Percentiles rank a stretch among this genome's conserved stretches.
Evolutionary conservation across 2,329 filamentous ascomycete species (phyloP).

Genomic region (Thelonectria discophora): DNA sequence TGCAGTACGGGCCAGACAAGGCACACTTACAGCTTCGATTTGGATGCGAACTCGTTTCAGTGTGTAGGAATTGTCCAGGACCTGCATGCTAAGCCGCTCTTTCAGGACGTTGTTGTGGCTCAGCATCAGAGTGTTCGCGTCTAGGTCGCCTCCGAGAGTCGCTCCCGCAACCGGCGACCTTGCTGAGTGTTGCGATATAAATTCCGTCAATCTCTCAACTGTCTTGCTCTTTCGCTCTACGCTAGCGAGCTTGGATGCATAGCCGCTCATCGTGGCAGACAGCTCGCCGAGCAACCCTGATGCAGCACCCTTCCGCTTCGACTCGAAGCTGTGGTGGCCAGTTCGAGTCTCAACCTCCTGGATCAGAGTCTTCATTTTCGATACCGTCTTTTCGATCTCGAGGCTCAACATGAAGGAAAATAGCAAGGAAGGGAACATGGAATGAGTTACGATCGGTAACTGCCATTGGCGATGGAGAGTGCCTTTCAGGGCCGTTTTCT

Average conservation of each 20-base stretch:
- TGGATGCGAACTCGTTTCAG: constrained; percentile 52
- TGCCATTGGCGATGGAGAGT: constrained; percentile 43
- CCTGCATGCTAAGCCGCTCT: constrained; percentile 48
- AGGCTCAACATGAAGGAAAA: constrained; percentile 46
- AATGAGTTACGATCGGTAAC: constrained; percentile 37
- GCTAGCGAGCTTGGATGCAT: constrained; percentile 49
- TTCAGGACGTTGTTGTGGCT: constrained; percentile 44
- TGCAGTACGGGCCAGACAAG: no score
- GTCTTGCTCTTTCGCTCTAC: constrained; percentile 49
- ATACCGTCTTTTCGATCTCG: constrained; percentile 47
- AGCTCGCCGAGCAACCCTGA: constrained; percentile 44
- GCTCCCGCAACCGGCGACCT: constrained; percentile 10
- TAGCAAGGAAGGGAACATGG: constrained; percentile 50
- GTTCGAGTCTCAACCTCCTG: constrained; percentile 49
- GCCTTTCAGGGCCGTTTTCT: constrained; percentile 39
- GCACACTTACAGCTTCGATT: constrained; percentile 48
- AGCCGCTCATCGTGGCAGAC: constrained; percentile 48
- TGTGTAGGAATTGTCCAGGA: constrained; percentile 48
- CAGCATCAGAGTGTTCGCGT: constrained; percentile 37
- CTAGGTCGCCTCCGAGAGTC: not conserved
- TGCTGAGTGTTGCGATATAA: constrained; percentile 36
- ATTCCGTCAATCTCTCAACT: constrained; percentile 46
- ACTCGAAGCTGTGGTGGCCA: constrained; percentile 47
- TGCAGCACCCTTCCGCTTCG: constrained; percentile 40
- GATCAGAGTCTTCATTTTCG: constrained; percentile 45